Base-by-base conservation (phyloP, 2,329 filamentous ascomycete genomes). In the Huntiella omanensis region DNA sequence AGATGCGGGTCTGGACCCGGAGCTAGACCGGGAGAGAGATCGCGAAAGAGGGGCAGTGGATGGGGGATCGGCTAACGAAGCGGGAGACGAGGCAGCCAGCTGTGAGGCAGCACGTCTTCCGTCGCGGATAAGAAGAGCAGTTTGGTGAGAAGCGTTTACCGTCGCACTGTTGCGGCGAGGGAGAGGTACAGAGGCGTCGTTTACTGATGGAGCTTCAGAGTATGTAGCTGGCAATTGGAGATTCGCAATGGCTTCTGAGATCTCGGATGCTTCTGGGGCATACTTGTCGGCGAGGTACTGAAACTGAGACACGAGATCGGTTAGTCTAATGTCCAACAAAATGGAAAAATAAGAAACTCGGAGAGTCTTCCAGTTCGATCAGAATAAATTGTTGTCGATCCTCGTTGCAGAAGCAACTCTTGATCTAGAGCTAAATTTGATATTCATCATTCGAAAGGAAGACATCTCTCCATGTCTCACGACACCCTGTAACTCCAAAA, bases 381-480 rank as follows among this genome's bases (percentile, higher is more conserved):
- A 65, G 64, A 60, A 57, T 58, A 57, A 59, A 60, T 59, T 58
- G 53, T 59, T 73, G 62, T 81, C 76, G 67, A 69, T 82, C 79
- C 73, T 62, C 58, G 67, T 65, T 69, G 66, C 67, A 61, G 56
- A 52, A 58, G 69, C 65, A 73, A 69, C 77, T 83, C 71, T 69
- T 79, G 80, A 82, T 84, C 80, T 84, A 84, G 80, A 85, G 80
- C 80, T 84, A 83, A 80, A 59, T 59, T 56, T 56, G 35, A 40
- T 50, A 57, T 53, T 64, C 62, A 65, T 68, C 65, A 68, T 65
- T 38, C 33, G 48, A 48, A 33, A n/a, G 33, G 45, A n/a, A 45
- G 41, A 22, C 13, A 55, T 8, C 17, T 32, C 13, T 42, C 19
- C 13, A 28, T 7, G 16, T 28, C 12, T 42, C 13, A 17, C 12